A percentile compares a stretch with the other conserved stretches of the same genome.
Evolutionary conservation across 2,329 filamentous ascomycete genomes (phyloP).

Genomic region (Sordariomycetes sp.): DNA sequence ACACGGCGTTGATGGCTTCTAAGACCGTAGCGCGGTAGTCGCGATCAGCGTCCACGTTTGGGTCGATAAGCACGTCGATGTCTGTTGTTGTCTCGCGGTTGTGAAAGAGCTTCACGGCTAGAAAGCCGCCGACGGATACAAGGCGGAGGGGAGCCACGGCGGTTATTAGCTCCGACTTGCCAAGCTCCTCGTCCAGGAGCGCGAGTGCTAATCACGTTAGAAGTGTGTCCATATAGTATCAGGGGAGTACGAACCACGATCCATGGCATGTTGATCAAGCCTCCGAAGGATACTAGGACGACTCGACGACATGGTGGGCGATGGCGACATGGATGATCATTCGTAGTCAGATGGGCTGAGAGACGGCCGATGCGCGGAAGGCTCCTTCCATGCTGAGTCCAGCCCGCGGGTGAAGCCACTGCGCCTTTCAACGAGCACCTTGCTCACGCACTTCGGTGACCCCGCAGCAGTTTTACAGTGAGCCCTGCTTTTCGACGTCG

Average conservation of each 20-base stretch:
- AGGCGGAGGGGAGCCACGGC: slow-evolving; percentile 14
- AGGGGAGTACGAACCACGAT: not conserved
- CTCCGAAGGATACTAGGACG: not conserved
- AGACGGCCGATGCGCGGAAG: too few species aligned
- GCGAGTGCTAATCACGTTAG: not conserved
- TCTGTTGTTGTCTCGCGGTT: slow-evolving; percentile 11
- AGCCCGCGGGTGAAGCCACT: too few species aligned
- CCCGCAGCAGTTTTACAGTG: too few species aligned
- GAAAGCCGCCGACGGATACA: slow-evolving; percentile 11
- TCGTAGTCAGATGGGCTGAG: too few species aligned
- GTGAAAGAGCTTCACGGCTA: slow-evolving; percentile 11
- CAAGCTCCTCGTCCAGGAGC: slow-evolving; percentile 10
- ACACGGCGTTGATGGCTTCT: slow-evolving; percentile 7
- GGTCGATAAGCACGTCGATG: slow-evolving; percentile 13
- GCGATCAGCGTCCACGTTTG: slow-evolving; percentile 10
- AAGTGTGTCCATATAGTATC: not conserved
- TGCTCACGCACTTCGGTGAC: too few species aligned
- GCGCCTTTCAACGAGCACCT: too few species aligned
- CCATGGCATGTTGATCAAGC: not conserved
- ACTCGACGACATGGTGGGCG: not conserved
- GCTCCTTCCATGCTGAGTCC: too few species aligned
- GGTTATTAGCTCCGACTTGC: slow-evolving; percentile 12
- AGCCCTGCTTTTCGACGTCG: too few species aligned
- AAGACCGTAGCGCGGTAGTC: slow-evolving; percentile 10
- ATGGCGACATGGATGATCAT: not conserved